A percentile compares a stretch with the other conserved stretches of the same genome.
Evolutionary conservation across 2,329 filamentous ascomycete genomes (phyloP).

Genomic region (Penicillium fuscoglaucum): DNA sequence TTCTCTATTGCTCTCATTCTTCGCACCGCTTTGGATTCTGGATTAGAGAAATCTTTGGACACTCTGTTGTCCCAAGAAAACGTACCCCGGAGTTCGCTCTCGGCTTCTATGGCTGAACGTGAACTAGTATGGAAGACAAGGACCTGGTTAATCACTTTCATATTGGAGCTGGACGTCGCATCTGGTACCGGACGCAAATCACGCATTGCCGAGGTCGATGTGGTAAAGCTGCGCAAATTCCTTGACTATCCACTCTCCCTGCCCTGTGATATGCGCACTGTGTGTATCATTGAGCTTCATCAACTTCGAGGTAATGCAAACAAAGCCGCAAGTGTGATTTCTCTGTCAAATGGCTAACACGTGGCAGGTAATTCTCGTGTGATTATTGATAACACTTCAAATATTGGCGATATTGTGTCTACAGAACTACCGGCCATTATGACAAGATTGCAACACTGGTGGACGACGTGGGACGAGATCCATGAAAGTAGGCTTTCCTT

Average conservation of each 20-base stretch:
- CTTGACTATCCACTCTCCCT: constrained; percentile 39
- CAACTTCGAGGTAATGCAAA: constrained; percentile 33
- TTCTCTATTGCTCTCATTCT: constrained; percentile 40
- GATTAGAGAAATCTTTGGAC: constrained; percentile 38
- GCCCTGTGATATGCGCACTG: constrained; percentile 37
- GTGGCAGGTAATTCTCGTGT: constrained; percentile 29
- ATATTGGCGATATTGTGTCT: constrained; percentile 27
- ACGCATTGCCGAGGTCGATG: constrained; percentile 36
- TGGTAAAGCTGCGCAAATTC: constrained; percentile 35
- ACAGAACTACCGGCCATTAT: constrained; percentile 35
- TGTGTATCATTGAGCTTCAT: constrained; percentile 39
- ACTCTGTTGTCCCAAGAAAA: constrained; percentile 33
- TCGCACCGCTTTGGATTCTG: constrained; percentile 38
- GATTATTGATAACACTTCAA: constrained; percentile 31
- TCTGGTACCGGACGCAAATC: constrained; percentile 39
- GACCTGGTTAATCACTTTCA: constrained; percentile 40
- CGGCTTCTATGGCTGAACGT: constrained; percentile 36
- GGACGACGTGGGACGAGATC: constrained; percentile 38
- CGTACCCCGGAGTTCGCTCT: constrained; percentile 36
- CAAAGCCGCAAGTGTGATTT: neutral
- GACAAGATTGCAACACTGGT: constrained; percentile 35
- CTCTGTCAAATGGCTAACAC: constrained; percentile 3
- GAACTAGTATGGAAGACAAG: constrained; percentile 39
- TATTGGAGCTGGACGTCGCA: constrained; percentile 37
- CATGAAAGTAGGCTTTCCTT: constrained; percentile 31